Percentiles rank a stretch among this genome's conserved stretches.
phyloP scores from a whole-genome alignment of 495 filamentous ascomycete species.

The Penicillium antarcticum region DNA sequence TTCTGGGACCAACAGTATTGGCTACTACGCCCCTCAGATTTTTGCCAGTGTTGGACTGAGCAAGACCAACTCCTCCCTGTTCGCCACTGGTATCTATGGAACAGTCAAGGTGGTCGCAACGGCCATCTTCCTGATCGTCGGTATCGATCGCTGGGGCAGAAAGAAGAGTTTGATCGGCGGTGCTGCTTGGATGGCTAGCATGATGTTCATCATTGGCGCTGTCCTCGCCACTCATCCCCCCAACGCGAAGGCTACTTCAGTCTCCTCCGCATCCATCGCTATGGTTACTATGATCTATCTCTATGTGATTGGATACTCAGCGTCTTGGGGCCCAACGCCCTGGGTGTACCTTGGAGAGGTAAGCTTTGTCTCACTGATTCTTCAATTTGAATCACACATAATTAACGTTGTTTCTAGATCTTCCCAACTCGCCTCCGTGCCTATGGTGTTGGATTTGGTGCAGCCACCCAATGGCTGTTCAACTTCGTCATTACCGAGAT shows the following conservation, averaged over 20 bases:
- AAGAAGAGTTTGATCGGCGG: slow-evolving; percentile 67
- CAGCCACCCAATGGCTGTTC: slow-evolving; percentile 51
- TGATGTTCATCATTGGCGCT: slow-evolving; percentile 79
- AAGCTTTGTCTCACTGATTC: neutral
- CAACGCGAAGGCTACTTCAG: slow-evolving; percentile 15
- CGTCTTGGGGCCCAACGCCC: slow-evolving; percentile 42
- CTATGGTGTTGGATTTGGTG: slow-evolving; percentile 65
- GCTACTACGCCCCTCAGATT: slow-evolving; percentile 51
- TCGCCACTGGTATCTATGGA: slow-evolving; percentile 52
- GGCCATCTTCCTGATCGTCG: slow-evolving; percentile 59
- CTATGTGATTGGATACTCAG: slow-evolving; percentile 45
- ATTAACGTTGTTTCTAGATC: slow-evolving; percentile 49
- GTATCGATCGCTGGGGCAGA: slow-evolving; percentile 67
- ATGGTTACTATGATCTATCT: slow-evolving; percentile 56
- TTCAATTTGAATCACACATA: neutral
- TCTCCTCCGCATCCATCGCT: slow-evolving; percentile 41
- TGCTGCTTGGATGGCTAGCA: slow-evolving; percentile 59
- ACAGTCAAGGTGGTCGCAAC: slow-evolving; percentile 55
- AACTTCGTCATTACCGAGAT: slow-evolving; percentile 43
- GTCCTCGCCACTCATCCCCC: slow-evolving; percentile 51
- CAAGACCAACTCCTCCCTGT: slow-evolving; percentile 41
- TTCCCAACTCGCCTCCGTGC: slow-evolving; percentile 68
- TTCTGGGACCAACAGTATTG: slow-evolving; percentile 49
- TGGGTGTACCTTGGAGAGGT: slow-evolving; percentile 55
- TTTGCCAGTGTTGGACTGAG: slow-evolving; percentile 46